These are phyloP conservation scores for Aegilops umbellulata DNA, from an alignment of 176 grass and related monocot species.

Conservation along the genomic window DNA sequence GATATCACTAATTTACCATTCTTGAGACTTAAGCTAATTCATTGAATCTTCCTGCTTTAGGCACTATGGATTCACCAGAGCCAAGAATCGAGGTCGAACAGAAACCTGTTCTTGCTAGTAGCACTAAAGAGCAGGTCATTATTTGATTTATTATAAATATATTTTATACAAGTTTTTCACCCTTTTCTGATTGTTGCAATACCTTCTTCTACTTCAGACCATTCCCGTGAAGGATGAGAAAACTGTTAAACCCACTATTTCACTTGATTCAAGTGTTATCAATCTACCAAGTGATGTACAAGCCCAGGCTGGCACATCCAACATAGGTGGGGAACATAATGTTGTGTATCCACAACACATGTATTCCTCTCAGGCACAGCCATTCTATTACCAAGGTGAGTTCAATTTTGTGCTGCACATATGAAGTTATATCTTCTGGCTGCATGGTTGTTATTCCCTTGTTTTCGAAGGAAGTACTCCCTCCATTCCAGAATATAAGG, in stretches of 20 bases:
- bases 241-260: constrained; percentile 25
- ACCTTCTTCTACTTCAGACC: constrained; percentile 19
- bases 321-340: constrained; percentile 35
- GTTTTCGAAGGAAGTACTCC: not conserved
- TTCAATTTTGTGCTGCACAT: not conserved
- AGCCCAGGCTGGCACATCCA: constrained; percentile 36
- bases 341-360: constrained; percentile 36
- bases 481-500: no score
- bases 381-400: constrained; percentile 75
- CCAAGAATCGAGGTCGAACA: constrained; percentile 35
- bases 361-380: constrained; percentile 63
- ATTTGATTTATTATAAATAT: not conserved
- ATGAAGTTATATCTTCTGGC: not conserved
- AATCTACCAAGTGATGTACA: constrained; percentile 50
- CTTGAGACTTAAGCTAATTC: constrained; percentile 8
- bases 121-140: constrained; percentile 49
- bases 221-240: constrained; percentile 53
- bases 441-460: not conserved
- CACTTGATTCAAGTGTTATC: constrained; percentile 33
- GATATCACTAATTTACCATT: not conserved
- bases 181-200: not conserved
- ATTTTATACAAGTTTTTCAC: not conserved
- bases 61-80: constrained; percentile 43
- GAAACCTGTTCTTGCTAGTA: constrained; percentile 31
- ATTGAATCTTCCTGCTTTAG: constrained; percentile 28